Percentiles rank a stretch among this genome's conserved stretches.
Conservation (phyloP, 768 basidiomycete genomes). For the Russula sp. region DNA sequence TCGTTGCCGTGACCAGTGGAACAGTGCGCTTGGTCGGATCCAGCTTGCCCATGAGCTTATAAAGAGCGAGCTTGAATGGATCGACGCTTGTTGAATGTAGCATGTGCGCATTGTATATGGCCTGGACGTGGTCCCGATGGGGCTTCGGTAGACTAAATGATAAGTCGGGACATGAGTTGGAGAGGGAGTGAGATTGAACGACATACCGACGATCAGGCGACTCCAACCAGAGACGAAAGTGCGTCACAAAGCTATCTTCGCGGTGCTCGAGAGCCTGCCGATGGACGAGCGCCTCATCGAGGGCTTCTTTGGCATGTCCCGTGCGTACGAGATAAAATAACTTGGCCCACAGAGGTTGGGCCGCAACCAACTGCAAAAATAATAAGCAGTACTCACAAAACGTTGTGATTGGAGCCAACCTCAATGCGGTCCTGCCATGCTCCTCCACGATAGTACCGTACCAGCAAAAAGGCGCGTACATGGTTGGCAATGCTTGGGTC, state of each 20-base stretch:
- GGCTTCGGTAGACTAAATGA: slow-evolving; percentile 53
- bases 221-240: slow-evolving; percentile 79
- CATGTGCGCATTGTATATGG: slow-evolving; percentile 82
- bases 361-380: slow-evolving; percentile 61
- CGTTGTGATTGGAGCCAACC: slow-evolving; percentile 37
- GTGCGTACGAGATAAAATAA: slow-evolving; percentile 88
- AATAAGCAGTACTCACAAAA: neutral
- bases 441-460: slow-evolving; percentile 74
- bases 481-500: slow-evolving; percentile 87
- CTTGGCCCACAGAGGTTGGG: slow-evolving; percentile 88
- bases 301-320: slow-evolving; percentile 74
- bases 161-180: neutral
- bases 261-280: slow-evolving; percentile 67
- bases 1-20: slow-evolving; percentile 78
- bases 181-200: neutral
- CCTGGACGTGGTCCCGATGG: slow-evolving; percentile 73
- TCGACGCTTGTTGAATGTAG: slow-evolving; percentile 81
- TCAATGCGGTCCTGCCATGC: slow-evolving; percentile 84
- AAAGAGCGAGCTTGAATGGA: slow-evolving; percentile 93
- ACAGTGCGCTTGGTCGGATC: slow-evolving; percentile 77
- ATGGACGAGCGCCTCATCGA: slow-evolving; percentile 63
- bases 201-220: slow-evolving; percentile 69
- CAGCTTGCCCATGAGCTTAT: slow-evolving; percentile 91
- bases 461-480: slow-evolving; percentile 77
- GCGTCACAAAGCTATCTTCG: slow-evolving; percentile 75